A percentile compares a stretch with the other conserved stretches of the same genome.
Conservation (phyloP, 2,329 filamentous ascomycete genomes). For the Epichloe scottii region DNA sequence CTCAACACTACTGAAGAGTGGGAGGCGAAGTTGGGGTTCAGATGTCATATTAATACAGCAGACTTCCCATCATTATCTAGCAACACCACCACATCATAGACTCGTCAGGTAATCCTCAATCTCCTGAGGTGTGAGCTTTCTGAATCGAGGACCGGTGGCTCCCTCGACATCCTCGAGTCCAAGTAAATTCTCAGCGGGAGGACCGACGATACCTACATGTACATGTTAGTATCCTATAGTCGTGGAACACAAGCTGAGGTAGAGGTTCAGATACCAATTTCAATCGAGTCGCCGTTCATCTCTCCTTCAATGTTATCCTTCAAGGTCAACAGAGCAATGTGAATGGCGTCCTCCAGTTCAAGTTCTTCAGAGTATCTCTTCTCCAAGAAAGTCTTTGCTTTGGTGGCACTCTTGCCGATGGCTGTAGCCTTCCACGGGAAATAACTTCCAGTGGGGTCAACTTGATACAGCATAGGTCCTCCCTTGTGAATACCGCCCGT, state of each 20-base stretch:
- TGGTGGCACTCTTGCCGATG: conserved; percentile 96
- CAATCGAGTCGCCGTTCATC: conserved; percentile 97
- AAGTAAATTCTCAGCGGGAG: conserved; percentile 83
- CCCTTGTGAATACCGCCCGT: conserved; percentile 93
- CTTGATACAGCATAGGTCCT: conserved; percentile 94
- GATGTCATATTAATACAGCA: conserved; percentile 32
- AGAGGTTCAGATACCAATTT: conserved; percentile 59
- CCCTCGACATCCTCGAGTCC: conserved; percentile 84
- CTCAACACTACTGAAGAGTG: not conserved
- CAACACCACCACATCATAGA: conserved; percentile 47
- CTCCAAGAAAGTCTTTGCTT: conserved; percentile 97
- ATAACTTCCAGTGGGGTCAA: conserved; percentile 96
- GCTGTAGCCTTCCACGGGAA: conserved; percentile 99
- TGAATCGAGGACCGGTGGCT: conserved; percentile 73
- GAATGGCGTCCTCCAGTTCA: conserved; percentile 94
- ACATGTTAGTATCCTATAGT: conserved; percentile 12
- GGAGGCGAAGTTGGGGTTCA: not conserved
- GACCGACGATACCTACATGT: conserved; percentile 72
- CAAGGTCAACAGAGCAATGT: conserved; percentile 91
- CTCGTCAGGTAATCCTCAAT: conserved; percentile 99
- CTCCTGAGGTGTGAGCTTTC: conserved; percentile 92
- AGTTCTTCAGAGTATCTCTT: conserved; percentile 97
- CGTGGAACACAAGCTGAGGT: not conserved
- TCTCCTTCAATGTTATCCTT: conserved; percentile 99
- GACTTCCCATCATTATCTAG: conserved; percentile 15